Base-by-base conservation (phyloP, 805 yeast genomes). In the Cyberlindnera mrakii region DNA sequence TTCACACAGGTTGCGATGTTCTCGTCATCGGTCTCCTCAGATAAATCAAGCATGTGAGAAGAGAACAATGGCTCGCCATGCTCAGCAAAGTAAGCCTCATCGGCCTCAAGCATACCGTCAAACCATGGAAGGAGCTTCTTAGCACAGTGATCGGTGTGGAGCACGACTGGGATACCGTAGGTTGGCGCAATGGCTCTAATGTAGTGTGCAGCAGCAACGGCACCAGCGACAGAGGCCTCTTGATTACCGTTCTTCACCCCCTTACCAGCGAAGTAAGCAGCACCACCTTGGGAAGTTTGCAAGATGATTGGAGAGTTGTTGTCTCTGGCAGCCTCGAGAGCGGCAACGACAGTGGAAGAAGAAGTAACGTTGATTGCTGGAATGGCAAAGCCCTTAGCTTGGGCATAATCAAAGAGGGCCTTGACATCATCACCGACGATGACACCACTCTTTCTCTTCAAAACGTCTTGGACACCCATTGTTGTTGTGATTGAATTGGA, bases 221-320 rank as follows among this genome's bases (percentile, higher is more conserved):
- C 72, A 71, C 99, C 99, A 47, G 81, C 82, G 71, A 93, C 86
- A 51, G 98, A 84, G 49, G 98, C 99, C 62, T 74, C 73, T 76
- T 93, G 98, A 77, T 87, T 83, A 62, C 76, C 77, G 85, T 93
- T 93, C 68, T 78, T 77, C 58, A 93, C 89, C 75, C 98, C 99
- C 82, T 93, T 93, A 75, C 99, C 99, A 54, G 99, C 99, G 68
- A 93, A 93, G 87, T 81, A 93, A 53, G 98, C 98, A 58, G 99
- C 96, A 78, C 99, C 99, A 76, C 99, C 99, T 71, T 93, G 89
- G 49, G 98, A 91, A 58, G 91, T 81, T 75, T 93, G 99, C 66
- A 93, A 74, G 67, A 93, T 87, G 72, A 93, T 89, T 74, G 99
- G 99, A 50, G 96, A 80, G 58, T 84, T 78, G 74, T 74, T 78